Conservation (phyloP, 2,329 filamentous ascomycete genomes). For the Neoarthrinium moseri region DNA sequence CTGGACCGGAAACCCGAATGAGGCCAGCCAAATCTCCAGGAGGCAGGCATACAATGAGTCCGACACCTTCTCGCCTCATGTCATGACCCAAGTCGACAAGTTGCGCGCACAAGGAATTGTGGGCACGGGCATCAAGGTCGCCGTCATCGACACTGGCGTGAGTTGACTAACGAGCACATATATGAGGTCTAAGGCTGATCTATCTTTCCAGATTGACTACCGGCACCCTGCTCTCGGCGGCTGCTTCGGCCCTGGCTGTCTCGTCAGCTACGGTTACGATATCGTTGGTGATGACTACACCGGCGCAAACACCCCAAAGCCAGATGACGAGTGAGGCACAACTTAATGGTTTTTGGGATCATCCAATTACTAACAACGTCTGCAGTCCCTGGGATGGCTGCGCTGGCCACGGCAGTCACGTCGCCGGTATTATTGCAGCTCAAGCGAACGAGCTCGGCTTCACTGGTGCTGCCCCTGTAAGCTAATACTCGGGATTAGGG, state of each 20-base stretch:
- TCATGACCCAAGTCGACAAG: constrained; percentile 57
- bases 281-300: constrained; percentile 55
- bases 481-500: no score
- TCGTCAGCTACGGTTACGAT: constrained; percentile 57
- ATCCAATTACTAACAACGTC: constrained; percentile 17
- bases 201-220: constrained; percentile 51
- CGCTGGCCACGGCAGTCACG: constrained; percentile 59
- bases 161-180: constrained; percentile 20
- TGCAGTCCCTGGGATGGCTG: constrained; percentile 53
- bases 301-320: constrained; percentile 28
- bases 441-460: constrained; percentile 52
- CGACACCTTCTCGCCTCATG: constrained; percentile 47
- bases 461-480: constrained; percentile 52
- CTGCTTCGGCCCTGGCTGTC: constrained; percentile 59
- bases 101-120: constrained; percentile 45
- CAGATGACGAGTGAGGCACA: constrained; percentile 23
- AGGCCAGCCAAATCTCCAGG: constrained; percentile 25
- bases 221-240: constrained; percentile 62
- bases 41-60: constrained; percentile 26
- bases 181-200: neutral
- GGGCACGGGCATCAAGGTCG: constrained; percentile 53
- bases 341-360: neutral
- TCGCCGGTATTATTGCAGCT: constrained; percentile 62
- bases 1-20: constrained; percentile 36
- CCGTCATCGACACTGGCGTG: constrained; percentile 54